Conservation (phyloP, 2,329 filamentous ascomycete species). For the Lachnellula arida region DNA sequence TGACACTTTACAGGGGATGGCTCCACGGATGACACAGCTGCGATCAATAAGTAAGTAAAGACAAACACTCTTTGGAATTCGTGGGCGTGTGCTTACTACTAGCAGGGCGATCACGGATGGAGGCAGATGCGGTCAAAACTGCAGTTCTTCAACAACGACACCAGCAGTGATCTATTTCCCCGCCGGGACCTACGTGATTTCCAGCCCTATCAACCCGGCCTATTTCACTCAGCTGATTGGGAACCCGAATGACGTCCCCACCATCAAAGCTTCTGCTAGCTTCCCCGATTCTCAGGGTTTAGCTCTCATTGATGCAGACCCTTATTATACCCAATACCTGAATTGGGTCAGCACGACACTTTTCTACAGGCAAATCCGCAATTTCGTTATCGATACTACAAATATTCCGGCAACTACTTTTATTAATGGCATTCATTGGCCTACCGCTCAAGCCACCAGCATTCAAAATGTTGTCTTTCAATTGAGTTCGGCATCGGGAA, state of each 20-base stretch:
- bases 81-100: background rate
- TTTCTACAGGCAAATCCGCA: constrained; percentile 61
- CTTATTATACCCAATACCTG: constrained; percentile 64
- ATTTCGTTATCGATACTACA: constrained; percentile 57
- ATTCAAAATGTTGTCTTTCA: constrained; percentile 59
- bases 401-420: constrained; percentile 20
- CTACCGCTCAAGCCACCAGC: constrained; percentile 51
- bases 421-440: constrained; percentile 46
- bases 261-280: constrained; percentile 63
- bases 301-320: constrained; percentile 81
- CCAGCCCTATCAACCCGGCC: constrained; percentile 20
- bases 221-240: constrained; percentile 28
- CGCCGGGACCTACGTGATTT: constrained; percentile 26
- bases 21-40: constrained; percentile 72
- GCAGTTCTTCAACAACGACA: constrained; percentile 43
- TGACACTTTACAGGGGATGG: constrained; percentile 38
- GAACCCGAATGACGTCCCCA: constrained; percentile 47
- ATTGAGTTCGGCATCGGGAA: constrained; percentile 43
- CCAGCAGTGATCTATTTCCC: constrained; percentile 34
- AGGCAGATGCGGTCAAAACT: constrained; percentile 9
- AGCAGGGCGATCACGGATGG: background rate
- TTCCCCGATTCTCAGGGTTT: constrained; percentile 62
- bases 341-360: constrained; percentile 71
- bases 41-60: constrained; percentile 62
- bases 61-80: constrained; percentile 15